Evolutionary conservation across 139 green algal species (phyloP).

Genomic region (Gonium pectorale): DNA sequence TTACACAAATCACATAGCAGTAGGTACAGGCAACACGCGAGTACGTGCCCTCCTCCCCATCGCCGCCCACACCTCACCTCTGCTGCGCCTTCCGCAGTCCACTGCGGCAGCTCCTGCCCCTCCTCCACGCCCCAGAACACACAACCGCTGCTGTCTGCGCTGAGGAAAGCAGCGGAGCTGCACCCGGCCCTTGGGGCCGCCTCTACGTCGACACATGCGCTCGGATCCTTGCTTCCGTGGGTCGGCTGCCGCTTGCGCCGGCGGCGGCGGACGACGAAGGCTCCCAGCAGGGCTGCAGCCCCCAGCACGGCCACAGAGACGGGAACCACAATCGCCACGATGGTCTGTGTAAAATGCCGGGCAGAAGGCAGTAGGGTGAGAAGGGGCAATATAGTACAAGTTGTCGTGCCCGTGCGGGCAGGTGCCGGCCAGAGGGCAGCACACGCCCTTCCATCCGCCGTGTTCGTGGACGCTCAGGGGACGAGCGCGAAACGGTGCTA

Average conservation of each 20-base stretch:
- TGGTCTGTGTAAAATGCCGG: too few relatives aligned
- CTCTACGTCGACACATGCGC: background rate
- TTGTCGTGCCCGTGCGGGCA: too few relatives aligned
- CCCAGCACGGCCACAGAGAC: background rate
- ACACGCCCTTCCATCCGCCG: too few relatives aligned
- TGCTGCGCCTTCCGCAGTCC: background rate
- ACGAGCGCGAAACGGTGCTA: too few relatives aligned
- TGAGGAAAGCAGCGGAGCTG: background rate
- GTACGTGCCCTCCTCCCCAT: background rate
- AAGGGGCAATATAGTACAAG: background rate
- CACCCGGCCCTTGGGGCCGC: slow-evolving; percentile 3
- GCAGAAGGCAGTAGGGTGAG: background rate
- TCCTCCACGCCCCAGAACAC: slow-evolving; percentile 28
- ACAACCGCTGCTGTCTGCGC: background rate
- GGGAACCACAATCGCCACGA: slow-evolving; percentile 6
- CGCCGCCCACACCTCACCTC: background rate
- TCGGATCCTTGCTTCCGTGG: too few relatives aligned
- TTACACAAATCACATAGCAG: background rate
- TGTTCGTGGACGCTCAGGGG: too few relatives aligned
- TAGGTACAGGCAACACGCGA: background rate
- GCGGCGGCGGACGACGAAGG: background rate
- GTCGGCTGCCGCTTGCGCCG: background rate
- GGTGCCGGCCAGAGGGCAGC: too few relatives aligned
- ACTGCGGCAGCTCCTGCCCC: slow-evolving; percentile 18
- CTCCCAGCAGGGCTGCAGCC: background rate